Conservation (phyloP, 192 early-diverging fungal genomes). For the Cladochytrium replicatum region DNA sequence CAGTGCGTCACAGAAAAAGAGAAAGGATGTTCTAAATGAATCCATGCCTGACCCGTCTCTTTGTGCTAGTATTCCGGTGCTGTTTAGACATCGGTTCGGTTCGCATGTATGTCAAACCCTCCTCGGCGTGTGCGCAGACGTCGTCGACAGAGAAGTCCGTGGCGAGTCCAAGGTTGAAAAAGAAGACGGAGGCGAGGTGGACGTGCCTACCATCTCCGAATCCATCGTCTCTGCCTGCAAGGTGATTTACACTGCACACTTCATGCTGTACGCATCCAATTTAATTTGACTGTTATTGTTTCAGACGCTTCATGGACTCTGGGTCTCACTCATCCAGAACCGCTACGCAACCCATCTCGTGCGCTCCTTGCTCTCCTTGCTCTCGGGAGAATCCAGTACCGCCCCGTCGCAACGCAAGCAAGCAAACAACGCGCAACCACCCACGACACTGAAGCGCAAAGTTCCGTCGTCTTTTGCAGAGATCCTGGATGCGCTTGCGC, state of each 20-base stretch:
- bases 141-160: constrained; percentile 64
- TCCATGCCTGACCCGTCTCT: not conserved
- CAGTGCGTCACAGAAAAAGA: constrained; percentile 31
- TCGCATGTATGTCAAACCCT: constrained; percentile 83
- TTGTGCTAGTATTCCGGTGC: constrained; percentile 31
- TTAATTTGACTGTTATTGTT: too few species aligned
- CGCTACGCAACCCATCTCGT: constrained; percentile 67
- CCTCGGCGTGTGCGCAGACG: constrained; percentile 55
- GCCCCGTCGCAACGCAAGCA: not conserved
- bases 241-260: too few species aligned
- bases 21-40: constrained; percentile 17
- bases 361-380: constrained; percentile 56
- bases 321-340: constrained; percentile 47
- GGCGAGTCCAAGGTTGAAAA: constrained; percentile 11
- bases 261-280: too few species aligned
- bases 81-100: constrained; percentile 76
- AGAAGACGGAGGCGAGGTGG: constrained; percentile 22
- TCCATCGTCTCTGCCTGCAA: constrained; percentile 52
- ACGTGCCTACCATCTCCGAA: constrained; percentile 57
- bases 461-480: constrained; percentile 57
- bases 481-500: constrained; percentile 42
- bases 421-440: not conserved
- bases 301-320: too few species aligned
- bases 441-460: constrained; percentile 12
- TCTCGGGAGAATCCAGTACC: constrained; percentile 49